Evolutionary conservation across 352 stramenopile genomes (phyloP), one percentile per base, ranked within the genome.

Genomic region (Phytophthora melonis): DNA sequence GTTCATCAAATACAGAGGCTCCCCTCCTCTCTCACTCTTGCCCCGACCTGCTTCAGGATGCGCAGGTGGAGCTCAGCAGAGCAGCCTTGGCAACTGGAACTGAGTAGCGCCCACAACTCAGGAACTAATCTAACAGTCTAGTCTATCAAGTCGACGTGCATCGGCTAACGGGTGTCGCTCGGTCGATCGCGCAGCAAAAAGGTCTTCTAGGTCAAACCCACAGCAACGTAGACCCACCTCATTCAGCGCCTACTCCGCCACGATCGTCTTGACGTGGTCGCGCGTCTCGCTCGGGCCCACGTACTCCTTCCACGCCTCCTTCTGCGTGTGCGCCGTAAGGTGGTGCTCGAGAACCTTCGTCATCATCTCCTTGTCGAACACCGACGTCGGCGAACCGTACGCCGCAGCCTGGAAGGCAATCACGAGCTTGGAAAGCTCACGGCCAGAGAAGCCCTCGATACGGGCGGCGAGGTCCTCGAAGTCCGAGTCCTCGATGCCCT

Each of bases 361-460:
- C 77, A 99, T 97, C 75, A 98, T 92, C 57, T 96, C 81, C 72
- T 97, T 92, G 72, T 97, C 97, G 73, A 99, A 95, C 36, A 97
- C 87, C 13, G 93, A 97, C 58, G 94, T 97, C 34, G 95, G 84
- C 45, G 93, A 98, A 63, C 98, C 98, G 80, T 99, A 99, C 2
- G 98, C 98, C 19, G 97, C 90, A 16, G 97, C 97, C 87, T 99
- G 98, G 97, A 98, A 99, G 36, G 97, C 97, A 81, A 99, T 99
- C 56, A 98, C 97, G 47, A 99, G 89, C 92, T 99, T 99, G 47
- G 96, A 98, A 72, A 99, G 97, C 75, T 99, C 98, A 82, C 98
- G 97, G 69, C 98, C 98, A 27, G 96, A 99, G 80, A 99, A 99
- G 39, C 98, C 98, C 14, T 99, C 93, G 21, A 98, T 99, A 54